phyloP scores from a whole-genome alignment of 257 asterid genomes.

The Lavandula angustifolia region DNA sequence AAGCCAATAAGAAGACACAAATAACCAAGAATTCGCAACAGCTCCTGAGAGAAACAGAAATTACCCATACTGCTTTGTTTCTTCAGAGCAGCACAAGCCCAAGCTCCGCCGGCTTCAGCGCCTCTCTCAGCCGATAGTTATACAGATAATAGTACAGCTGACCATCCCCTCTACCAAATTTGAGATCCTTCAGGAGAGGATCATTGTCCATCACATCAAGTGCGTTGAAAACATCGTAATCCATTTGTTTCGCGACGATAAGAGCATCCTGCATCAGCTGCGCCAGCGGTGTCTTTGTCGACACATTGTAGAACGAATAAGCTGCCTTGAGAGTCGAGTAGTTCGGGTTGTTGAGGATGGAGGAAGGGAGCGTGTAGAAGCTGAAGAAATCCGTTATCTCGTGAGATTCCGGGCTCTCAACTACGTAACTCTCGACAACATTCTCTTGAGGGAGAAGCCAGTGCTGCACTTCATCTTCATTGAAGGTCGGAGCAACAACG shows the following conservation, averaged over 20 bases:
- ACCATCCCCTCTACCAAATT: slow-evolving; percentile 58
- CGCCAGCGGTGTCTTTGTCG: slow-evolving; percentile 41
- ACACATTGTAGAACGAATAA: slow-evolving; percentile 50
- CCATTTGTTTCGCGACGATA: slow-evolving; percentile 46
- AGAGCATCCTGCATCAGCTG: slow-evolving; percentile 55
- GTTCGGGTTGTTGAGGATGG: slow-evolving; percentile 45
- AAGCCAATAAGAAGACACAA: slow-evolving; percentile 19
- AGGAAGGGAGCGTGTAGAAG: slow-evolving; percentile 52
- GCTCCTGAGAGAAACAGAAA: background rate
- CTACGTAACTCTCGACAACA: slow-evolving; percentile 55
- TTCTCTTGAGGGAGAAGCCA: slow-evolving; percentile 57
- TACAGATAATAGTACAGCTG: slow-evolving; percentile 57
- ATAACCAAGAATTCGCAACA: background rate
- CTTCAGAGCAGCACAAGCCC: slow-evolving; percentile 56
- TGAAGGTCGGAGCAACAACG: slow-evolving; percentile 47
- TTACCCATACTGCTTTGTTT: background rate
- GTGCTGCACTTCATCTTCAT: slow-evolving; percentile 52
- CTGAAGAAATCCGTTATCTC: slow-evolving; percentile 54
- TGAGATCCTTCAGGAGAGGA: slow-evolving; percentile 44
- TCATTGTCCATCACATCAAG: slow-evolving; percentile 55
- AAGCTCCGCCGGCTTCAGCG: slow-evolving; percentile 49
- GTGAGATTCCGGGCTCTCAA: slow-evolving; percentile 46
- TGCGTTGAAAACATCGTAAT: slow-evolving; percentile 56
- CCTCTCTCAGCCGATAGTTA: slow-evolving; percentile 48
- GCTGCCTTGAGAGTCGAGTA: slow-evolving; percentile 50